Evolutionary conservation across 2,329 filamentous ascomycete genomes (phyloP), one percentile per base, ranked within the genome.

Genomic region (Ophiocordyceps polyrhachis-furcata): DNA sequence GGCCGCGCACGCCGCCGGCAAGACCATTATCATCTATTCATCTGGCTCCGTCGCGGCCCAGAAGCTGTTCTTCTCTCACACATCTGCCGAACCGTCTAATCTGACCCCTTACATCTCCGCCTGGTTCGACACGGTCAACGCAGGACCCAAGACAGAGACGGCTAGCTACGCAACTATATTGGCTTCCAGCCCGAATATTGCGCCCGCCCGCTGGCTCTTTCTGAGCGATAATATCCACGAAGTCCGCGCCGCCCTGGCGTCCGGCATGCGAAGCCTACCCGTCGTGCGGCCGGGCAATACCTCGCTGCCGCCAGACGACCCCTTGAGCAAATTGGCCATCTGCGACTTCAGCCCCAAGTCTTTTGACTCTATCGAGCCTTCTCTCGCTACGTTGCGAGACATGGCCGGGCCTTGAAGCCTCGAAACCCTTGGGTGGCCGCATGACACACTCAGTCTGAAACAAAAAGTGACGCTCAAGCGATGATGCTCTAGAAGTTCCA

Each of bases 81-180:
- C 75, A 40, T 65, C 73, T 49, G 68, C 72, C 8, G 62, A 70
- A 48, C 68, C 69, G 17, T 64, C 69, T n/a, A 75, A 85, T 56
- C 58, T 83, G 53, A 73, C 68, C 4, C 62, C 63, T 1, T 58
- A 74, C 46, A 70, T 86, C 47, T 67, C 66, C 41, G 79, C 71
- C 52, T 85, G 77, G 69, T 89, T 85, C 56, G 84, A 91, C 59
- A 89, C 83, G 4, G 74, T 83, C 47, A 89, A 84, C 58, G 83
- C 84, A 29, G 84, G 84, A 1, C 69, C 74, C 46, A 91, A 91
- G 66, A 74, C 70, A 41, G 74, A 85, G 52, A 58, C 62, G 37
- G 60, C 58, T 20, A 88, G 83, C 58, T 91, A 89, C 62, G 59
- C 63, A 51, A 74, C 67, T 53, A 87, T 88, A 51, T 67, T 73